Conservation (phyloP, 2,329 filamentous ascomycete genomes). For the Aspergillus glaucus region DNA sequence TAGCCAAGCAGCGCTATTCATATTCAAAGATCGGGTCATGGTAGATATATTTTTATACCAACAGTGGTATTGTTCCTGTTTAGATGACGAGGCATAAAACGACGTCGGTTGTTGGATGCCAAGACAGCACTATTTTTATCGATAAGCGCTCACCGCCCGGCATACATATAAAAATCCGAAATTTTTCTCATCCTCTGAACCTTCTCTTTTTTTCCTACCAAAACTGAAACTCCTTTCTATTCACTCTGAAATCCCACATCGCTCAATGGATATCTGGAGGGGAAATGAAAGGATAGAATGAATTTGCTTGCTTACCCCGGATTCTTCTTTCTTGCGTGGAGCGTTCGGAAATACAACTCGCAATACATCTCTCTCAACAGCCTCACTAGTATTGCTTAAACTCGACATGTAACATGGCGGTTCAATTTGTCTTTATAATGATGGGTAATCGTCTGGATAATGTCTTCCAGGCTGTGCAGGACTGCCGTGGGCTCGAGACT, state of each 20-base stretch:
- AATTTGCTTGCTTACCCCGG: slow-evolving; percentile 42
- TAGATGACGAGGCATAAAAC: background rate
- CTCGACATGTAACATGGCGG: background rate
- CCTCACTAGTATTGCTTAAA: background rate
- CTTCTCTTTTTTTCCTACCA: slow-evolving; percentile 29
- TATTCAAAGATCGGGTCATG: slow-evolving; percentile 10
- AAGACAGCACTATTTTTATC: slow-evolving; percentile 24
- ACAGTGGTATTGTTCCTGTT: background rate
- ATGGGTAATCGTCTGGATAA: background rate
- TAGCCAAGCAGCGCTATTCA: slow-evolving; percentile 37
- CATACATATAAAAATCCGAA: slow-evolving; percentile 16
- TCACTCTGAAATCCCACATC: slow-evolving; percentile 39
- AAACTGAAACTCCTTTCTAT: slow-evolving; percentile 43
- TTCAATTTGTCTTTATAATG: background rate
- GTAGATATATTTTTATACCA: background rate
- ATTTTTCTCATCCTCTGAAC: slow-evolving; percentile 15
- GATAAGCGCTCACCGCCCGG: slow-evolving; percentile 24
- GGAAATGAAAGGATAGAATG: slow-evolving; percentile 43
- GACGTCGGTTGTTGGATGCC: slow-evolving; percentile 1
- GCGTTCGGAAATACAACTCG: slow-evolving; percentile 43
- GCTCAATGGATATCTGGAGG: slow-evolving; percentile 37
- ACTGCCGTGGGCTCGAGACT: slow-evolving; percentile 48
- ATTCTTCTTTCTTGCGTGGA: slow-evolving; percentile 37
- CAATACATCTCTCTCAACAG: slow-evolving; percentile 28
- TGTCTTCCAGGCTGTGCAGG: slow-evolving; percentile 46